A percentile compares a stretch with the other conserved stretches of the same genome.
These are phyloP conservation scores for Striga asiatica DNA, from an alignment of 257 asterid genomes.

Conservation along the genomic window DNA sequence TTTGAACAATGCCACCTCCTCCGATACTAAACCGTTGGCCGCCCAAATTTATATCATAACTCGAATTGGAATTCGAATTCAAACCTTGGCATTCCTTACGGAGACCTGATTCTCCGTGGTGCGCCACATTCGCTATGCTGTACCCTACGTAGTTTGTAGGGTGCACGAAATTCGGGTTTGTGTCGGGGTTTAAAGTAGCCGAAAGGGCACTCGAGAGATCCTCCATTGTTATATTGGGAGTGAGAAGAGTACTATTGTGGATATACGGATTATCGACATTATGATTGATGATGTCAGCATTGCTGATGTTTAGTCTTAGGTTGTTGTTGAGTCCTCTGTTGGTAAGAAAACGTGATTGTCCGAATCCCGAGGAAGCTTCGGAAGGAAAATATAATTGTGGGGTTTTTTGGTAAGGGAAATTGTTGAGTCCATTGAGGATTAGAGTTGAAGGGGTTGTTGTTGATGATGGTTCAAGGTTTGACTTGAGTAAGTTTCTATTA, in stretches of 20 bases:
- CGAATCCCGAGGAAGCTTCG: constrained; percentile 7
- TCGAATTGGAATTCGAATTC: no score
- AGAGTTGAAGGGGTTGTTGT: not conserved
- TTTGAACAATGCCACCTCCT: no score
- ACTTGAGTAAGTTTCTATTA: not conserved
- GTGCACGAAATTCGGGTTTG: not conserved
- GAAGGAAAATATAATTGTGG: not conserved
- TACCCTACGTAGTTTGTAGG: constrained; percentile 15
- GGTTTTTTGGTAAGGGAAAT: not conserved
- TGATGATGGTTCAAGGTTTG: constrained; percentile 6
- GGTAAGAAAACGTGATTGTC: constrained; percentile 18
- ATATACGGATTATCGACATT: no score
- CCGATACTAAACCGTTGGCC: no score
- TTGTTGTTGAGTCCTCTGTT: not conserved
- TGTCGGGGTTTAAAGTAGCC: not conserved
- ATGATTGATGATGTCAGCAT: no score
- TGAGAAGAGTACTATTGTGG: not conserved
- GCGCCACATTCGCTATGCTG: constrained; percentile 9
- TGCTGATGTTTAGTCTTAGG: not conserved
- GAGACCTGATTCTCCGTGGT: not conserved
- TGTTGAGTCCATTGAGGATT: constrained; percentile 1
- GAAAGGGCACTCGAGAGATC: constrained; percentile 6
- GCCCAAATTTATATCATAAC: no score
- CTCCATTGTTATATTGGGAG: not conserved
- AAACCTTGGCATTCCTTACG: no score